A percentile compares a stretch with the other conserved stretches of the same genome.
Conservation (phyloP, 2,329 filamentous ascomycete species). For the Aureobasidium subglaciale region DNA sequence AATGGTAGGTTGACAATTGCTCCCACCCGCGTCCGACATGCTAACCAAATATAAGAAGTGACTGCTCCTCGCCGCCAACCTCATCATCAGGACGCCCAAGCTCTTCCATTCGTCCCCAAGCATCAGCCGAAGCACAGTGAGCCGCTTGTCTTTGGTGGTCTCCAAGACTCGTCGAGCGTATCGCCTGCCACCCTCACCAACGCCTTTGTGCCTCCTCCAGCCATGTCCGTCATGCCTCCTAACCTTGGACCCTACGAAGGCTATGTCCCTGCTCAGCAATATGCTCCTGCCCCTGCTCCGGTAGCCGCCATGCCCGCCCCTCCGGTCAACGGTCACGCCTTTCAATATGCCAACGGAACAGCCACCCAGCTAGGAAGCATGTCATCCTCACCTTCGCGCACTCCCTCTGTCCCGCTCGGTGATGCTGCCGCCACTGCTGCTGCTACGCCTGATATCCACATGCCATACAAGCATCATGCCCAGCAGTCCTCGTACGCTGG, state of each 20-base stretch:
- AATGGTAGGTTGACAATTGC: neutral
- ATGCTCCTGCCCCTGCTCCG: neutral
- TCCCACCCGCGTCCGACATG: neutral
- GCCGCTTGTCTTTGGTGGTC: conserved; percentile 28
- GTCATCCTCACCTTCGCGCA: conserved; percentile 2
- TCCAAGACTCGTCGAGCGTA: conserved; percentile 27
- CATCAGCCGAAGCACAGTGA: conserved; percentile 8
- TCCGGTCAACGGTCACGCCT: neutral
- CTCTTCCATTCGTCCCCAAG: conserved; percentile 9
- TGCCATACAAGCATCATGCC: conserved; percentile 17
- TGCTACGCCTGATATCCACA: neutral
- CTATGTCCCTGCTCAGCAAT: neutral
- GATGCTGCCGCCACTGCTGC: neutral
- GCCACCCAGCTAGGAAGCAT: neutral
- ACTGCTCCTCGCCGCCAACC: neutral
- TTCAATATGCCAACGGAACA: neutral
- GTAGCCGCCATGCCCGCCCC: neutral
- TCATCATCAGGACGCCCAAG: conserved; percentile 6
- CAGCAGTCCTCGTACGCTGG: conserved; percentile 24
- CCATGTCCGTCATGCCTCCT: neutral
- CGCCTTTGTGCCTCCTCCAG: neutral
- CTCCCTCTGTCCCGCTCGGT: neutral
- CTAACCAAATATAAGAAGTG: neutral
- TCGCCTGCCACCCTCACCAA: conserved; percentile 22
- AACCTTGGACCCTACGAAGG: neutral